Percentiles rank a stretch among this genome's conserved stretches.
Evolutionary conservation across 345 rosid genomes (phyloP).

Genomic region (Combretum micranthum): DNA sequence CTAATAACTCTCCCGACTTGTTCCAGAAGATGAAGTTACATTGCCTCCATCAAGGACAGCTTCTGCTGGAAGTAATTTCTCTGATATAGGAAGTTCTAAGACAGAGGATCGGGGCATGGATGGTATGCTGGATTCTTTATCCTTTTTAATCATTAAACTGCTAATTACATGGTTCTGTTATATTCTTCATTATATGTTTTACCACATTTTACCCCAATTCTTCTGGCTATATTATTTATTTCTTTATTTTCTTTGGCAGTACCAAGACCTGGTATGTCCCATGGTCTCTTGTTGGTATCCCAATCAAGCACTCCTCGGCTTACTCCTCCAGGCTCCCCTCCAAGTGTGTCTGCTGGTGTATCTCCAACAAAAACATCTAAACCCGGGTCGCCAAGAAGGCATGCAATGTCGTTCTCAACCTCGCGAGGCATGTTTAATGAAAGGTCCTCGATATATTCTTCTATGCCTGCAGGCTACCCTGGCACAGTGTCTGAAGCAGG

Average conservation of each 20-base stretch:
- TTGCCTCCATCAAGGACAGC: slow-evolving; percentile 42
- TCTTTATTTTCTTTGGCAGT: slow-evolving; percentile 21
- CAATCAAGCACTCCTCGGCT: slow-evolving; percentile 65
- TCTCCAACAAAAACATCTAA: slow-evolving; percentile 73
- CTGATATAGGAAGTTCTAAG: slow-evolving; percentile 44
- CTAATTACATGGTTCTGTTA: neutral
- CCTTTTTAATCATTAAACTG: neutral
- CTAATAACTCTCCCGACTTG: neutral
- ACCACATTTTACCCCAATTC: neutral
- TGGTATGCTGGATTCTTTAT: slow-evolving; percentile 28
- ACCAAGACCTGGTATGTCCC: slow-evolving; percentile 35
- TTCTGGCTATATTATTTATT: slow-evolving; percentile 3
- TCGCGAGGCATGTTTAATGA: slow-evolving; percentile 70
- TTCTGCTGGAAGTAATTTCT: slow-evolving; percentile 43
- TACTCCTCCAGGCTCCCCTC: slow-evolving; percentile 90
- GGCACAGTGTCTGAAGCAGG: slow-evolving; percentile 45
- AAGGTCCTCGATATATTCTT: slow-evolving; percentile 50
- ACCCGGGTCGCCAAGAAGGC: slow-evolving; percentile 73
- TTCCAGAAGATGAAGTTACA: slow-evolving; percentile 56
- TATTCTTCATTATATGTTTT: neutral
- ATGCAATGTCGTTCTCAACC: slow-evolving; percentile 68
- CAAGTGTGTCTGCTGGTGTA: slow-evolving; percentile 63
- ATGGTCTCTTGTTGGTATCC: slow-evolving; percentile 38
- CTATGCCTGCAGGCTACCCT: slow-evolving; percentile 20
- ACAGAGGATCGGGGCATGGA: slow-evolving; percentile 39